Conservation (phyloP, 495 filamentous ascomycete genomes). For the Daldinia concentrica region DNA sequence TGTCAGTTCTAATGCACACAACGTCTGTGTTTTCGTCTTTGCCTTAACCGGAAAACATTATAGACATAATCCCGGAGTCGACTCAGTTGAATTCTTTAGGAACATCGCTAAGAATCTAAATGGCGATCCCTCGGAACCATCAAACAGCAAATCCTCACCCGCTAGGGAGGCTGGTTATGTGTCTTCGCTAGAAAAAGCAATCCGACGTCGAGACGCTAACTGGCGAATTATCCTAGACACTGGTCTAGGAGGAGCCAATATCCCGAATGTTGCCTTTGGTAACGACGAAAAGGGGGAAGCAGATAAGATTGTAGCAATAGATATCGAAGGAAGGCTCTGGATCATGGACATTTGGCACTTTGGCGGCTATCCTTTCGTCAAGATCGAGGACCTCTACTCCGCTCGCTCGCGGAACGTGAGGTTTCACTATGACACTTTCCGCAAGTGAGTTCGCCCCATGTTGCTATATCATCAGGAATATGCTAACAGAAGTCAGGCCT, state of each 20-base stretch:
- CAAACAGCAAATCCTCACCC: not conserved
- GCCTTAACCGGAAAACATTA: conserved; percentile 61
- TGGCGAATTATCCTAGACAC: conserved; percentile 55
- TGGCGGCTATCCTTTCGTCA: conserved; percentile 25
- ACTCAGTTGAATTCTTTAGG: conserved; percentile 36
- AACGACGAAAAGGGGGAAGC: conserved; percentile 69
- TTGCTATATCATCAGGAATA: not conserved
- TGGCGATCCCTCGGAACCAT: conserved; percentile 26
- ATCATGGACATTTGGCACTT: conserved; percentile 73
- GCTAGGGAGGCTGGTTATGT: not conserved
- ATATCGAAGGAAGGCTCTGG: conserved; percentile 72
- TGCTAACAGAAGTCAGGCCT: conserved; percentile 30
- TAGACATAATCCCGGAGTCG: not conserved
- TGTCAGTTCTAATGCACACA: conserved; percentile 74
- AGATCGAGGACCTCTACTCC: conserved; percentile 17
- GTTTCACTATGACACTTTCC: not conserved
- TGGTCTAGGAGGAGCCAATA: conserved; percentile 62
- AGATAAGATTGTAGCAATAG: conserved; percentile 74
- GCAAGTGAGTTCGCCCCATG: conserved; percentile 19
- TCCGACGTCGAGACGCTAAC: conserved; percentile 49
- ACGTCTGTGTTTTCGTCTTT: conserved; percentile 78
- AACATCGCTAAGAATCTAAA: conserved; percentile 40
- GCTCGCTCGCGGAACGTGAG: not conserved
- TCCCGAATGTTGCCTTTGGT: conserved; percentile 80
- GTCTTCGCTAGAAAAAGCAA: conserved; percentile 37